Percentiles rank a stretch among this genome's conserved stretches.
These are phyloP conservation scores for Penicillium sp. DNA, from an alignment of 2,329 filamentous ascomycete species.

Conservation along the genomic window DNA sequence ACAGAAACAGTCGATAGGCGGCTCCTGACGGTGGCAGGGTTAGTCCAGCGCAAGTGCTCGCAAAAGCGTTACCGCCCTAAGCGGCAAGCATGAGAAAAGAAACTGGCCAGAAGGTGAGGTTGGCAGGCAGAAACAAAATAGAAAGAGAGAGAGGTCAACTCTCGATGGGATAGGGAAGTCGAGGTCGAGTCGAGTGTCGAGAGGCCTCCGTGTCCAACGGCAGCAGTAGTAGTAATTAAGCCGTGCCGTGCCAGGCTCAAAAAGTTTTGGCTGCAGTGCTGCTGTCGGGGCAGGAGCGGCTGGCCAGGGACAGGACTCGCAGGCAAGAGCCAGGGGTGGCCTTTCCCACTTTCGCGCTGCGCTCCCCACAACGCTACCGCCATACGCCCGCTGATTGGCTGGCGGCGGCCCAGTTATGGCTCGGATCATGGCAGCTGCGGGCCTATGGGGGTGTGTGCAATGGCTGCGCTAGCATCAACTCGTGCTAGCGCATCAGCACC, in stretches of 20 bases:
- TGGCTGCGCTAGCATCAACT: neutral
- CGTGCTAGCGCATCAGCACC: neutral
- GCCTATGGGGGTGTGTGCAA: conserved; percentile 6
- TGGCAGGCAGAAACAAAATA: neutral
- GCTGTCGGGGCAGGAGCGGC: neutral
- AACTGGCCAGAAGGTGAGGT: neutral
- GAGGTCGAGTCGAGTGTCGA: neutral
- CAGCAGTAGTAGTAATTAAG: neutral
- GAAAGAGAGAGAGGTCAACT: conserved; percentile 9
- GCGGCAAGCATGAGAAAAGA: conserved; percentile 10
- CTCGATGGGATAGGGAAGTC: neutral
- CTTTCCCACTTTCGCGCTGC: conserved; percentile 3
- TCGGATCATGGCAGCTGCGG: conserved; percentile 12
- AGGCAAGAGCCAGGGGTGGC: conserved; percentile 8
- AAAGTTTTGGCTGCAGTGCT: neutral
- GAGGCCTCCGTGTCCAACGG: neutral
- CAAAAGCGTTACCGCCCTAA: conserved; percentile 10
- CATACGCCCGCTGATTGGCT: neutral
- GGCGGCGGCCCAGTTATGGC: neutral
- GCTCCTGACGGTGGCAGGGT: neutral
- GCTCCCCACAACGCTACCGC: neutral
- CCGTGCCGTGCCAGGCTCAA: neutral
- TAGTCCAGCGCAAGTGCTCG: conserved; percentile 2
- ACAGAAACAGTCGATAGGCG: neutral
- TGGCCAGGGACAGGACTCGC: conserved; percentile 1